phyloP scores from a whole-genome alignment of 2,329 filamentous ascomycete genomes.

The Tolypocladium guangdongense region DNA sequence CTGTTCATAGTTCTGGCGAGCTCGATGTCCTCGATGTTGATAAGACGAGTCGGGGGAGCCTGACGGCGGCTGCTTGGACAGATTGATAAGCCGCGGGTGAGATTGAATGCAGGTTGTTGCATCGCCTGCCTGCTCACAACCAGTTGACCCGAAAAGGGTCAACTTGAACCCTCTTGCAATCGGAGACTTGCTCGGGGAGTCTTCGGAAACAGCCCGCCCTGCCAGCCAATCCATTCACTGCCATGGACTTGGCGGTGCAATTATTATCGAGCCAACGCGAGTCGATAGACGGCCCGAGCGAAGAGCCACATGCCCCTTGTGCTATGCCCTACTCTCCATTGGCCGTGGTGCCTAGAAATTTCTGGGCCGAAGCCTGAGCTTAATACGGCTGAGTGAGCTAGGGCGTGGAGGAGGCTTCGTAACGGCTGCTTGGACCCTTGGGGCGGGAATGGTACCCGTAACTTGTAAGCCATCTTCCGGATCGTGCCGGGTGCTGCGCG shows the following conservation, averaged over 20 bases:
- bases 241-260: background rate
- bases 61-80: background rate
- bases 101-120: background rate
- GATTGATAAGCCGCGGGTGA: background rate
- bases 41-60: background rate
- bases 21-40: background rate
- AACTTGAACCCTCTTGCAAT: background rate
- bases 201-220: background rate
- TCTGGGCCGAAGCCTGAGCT: background rate
- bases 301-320: background rate
- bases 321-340: background rate
- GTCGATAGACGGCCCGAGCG: background rate
- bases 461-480: too few relatives aligned
- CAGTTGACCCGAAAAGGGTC: background rate
- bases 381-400: background rate
- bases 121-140: background rate
- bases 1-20: background rate
- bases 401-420: background rate
- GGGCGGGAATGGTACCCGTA: background rate
- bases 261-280: background rate
- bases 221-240: background rate
- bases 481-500: background rate
- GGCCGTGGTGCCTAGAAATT: background rate
- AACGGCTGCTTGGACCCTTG: background rate
- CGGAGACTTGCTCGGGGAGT: background rate